Conservation (phyloP, 2,329 filamentous ascomycete species). For the Macrophomina phaseolina region DNA sequence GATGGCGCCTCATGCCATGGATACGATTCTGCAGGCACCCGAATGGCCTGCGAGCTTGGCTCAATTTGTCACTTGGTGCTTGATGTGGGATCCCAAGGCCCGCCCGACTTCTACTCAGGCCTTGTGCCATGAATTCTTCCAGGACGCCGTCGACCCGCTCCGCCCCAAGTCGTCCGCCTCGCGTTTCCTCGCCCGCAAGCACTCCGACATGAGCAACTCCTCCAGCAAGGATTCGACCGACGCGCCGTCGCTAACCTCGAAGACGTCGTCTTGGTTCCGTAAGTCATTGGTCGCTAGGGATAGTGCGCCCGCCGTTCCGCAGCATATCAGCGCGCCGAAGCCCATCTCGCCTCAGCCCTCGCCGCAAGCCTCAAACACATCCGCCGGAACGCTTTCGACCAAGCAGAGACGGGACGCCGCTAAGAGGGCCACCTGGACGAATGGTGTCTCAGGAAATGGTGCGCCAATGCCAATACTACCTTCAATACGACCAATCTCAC, state of each 20-base stretch:
- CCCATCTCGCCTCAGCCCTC: conserved; percentile 50
- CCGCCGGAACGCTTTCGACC: conserved; percentile 50
- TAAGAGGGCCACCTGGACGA: conserved; percentile 94
- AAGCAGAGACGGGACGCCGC: conserved; percentile 64
- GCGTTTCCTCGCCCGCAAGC: conserved; percentile 84
- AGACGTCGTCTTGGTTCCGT: conserved; percentile 91
- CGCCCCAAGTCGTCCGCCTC: conserved; percentile 90
- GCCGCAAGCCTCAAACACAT: conserved; percentile 51
- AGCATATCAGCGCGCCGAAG: conserved; percentile 48
- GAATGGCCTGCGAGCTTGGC: conserved; percentile 90
- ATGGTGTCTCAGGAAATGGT: conserved; percentile 73
- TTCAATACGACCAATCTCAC: conserved; percentile 91
- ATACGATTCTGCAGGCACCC: conserved; percentile 86
- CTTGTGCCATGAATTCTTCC: conserved; percentile 93
- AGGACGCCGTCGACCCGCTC: conserved; percentile 88
- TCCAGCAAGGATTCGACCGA: conserved; percentile 67
- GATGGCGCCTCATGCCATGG: conserved; percentile 98
- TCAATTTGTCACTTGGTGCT: conserved; percentile 96
- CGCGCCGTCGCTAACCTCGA: conserved; percentile 68
- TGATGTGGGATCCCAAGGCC: conserved; percentile 97
- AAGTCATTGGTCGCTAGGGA: conserved; percentile 88
- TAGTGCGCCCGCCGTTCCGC: conserved; percentile 65
- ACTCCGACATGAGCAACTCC: conserved; percentile 76
- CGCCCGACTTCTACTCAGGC: conserved; percentile 92
- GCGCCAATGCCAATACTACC: conserved; percentile 96